Evolutionary conservation across 1,284 basidiomycete species (phyloP).

Genomic region (Trichosporon ovoides): DNA sequence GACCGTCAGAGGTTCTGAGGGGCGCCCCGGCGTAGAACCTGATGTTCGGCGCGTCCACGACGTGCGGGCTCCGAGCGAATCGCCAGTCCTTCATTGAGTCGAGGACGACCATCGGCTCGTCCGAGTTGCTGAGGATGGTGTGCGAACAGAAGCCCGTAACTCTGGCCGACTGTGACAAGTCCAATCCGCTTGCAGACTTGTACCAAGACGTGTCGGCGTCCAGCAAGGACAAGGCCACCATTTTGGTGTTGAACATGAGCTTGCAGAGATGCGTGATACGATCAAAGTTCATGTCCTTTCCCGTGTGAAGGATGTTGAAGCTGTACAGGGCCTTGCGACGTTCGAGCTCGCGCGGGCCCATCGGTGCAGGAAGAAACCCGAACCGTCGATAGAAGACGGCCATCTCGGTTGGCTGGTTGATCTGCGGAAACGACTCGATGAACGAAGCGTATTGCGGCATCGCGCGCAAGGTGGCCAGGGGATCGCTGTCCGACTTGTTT

Average conservation of each 20-base stretch:
- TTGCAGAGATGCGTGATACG: slow-evolving; percentile 82
- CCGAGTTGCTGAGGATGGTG: slow-evolving; percentile 55
- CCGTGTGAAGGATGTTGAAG: slow-evolving; percentile 81
- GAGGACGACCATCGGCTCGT: slow-evolving; percentile 80
- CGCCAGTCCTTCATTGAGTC: slow-evolving; percentile 81
- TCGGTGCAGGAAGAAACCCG: slow-evolving; percentile 71
- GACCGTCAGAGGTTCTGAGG: slow-evolving; percentile 78
- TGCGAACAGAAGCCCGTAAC: slow-evolving; percentile 15
- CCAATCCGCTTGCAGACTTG: slow-evolving; percentile 72
- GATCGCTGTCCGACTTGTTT: background rate
- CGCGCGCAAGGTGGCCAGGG: background rate
- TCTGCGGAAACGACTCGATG: background rate
- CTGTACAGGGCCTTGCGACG: slow-evolving; percentile 69
- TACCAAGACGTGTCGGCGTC: slow-evolving; percentile 82
- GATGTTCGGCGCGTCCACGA: slow-evolving; percentile 61
- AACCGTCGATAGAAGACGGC: slow-evolving; percentile 57
- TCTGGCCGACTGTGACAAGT: slow-evolving; percentile 21
- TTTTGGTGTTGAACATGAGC: slow-evolving; percentile 84
- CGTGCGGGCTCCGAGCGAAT: slow-evolving; percentile 68
- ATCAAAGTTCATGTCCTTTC: slow-evolving; percentile 82
- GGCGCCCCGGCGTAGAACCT: slow-evolving; percentile 92
- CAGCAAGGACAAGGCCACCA: slow-evolving; percentile 70
- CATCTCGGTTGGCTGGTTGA: slow-evolving; percentile 21
- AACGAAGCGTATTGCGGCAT: background rate
- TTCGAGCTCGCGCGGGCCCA: slow-evolving; percentile 72